Evolutionary conservation across 1,139 yeast species (phyloP).

Genomic region (Pichiaceae sp.): DNA sequence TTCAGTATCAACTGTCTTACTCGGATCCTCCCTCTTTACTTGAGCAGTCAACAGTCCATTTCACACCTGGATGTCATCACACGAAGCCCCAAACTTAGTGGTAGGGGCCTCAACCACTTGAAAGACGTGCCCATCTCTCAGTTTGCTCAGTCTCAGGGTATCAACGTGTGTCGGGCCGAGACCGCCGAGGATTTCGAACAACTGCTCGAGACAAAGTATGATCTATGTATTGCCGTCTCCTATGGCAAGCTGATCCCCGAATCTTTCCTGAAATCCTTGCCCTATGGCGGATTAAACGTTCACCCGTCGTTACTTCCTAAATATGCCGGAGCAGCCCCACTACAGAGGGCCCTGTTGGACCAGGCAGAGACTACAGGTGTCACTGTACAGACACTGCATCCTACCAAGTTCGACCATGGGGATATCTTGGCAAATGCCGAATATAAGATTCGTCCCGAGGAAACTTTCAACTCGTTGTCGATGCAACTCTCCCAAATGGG

Average conservation of each 20-base stretch:
- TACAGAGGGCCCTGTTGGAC: slow-evolving; percentile 70
- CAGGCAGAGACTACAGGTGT: slow-evolving; percentile 67
- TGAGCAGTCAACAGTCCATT: slow-evolving; percentile 20
- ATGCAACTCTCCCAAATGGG: slow-evolving; percentile 50
- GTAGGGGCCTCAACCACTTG: slow-evolving; percentile 44
- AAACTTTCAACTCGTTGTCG: slow-evolving; percentile 35
- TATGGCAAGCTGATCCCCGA: slow-evolving; percentile 77
- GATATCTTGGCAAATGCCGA: slow-evolving; percentile 53
- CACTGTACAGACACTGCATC: slow-evolving; percentile 83
- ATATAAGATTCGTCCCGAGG: slow-evolving; percentile 24
- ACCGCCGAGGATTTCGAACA: slow-evolving; percentile 39
- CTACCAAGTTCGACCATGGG: slow-evolving; percentile 79
- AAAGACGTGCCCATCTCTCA: slow-evolving; percentile 51
- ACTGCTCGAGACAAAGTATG: slow-evolving; percentile 28
- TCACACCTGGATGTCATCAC: slow-evolving; percentile 54
- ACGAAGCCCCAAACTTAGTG: slow-evolving; percentile 61
- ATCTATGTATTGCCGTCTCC: slow-evolving; percentile 80
- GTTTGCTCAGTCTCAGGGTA: slow-evolving; percentile 27
- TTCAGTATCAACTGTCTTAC: slow-evolving; percentile 59
- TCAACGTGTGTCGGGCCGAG: slow-evolving; percentile 53
- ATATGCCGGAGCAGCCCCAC: slow-evolving; percentile 85
- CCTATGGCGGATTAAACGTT: slow-evolving; percentile 72
- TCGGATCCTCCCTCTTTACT: slow-evolving; percentile 31
- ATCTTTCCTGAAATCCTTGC: slow-evolving; percentile 36
- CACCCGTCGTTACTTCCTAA: slow-evolving; percentile 87